Conservation (phyloP, 2,329 filamentous ascomycete genomes). For the Gremmenia infestans region DNA sequence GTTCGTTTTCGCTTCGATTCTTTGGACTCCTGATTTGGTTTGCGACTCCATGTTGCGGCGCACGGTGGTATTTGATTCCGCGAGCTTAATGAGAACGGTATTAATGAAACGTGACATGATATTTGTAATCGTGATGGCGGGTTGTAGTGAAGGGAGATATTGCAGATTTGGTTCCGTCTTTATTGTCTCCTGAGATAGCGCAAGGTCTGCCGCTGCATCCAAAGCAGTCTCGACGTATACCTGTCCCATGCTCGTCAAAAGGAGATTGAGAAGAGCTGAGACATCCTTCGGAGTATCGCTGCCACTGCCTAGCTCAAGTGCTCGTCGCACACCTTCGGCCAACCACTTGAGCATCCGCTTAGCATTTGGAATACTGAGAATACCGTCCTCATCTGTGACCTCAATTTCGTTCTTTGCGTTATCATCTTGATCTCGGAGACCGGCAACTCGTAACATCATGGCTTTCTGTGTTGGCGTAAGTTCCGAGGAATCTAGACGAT, state of each 20-base stretch:
- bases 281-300: constrained; percentile 94
- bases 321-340: constrained; percentile 87
- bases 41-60: constrained; percentile 66
- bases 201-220: constrained; percentile 67
- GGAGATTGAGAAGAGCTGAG: constrained; percentile 72
- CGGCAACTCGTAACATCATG: constrained; percentile 86
- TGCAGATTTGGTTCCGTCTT: constrained; percentile 84
- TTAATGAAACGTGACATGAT: constrained; percentile 90
- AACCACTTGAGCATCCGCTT: constrained; percentile 98
- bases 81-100: constrained; percentile 84
- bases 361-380: constrained; percentile 76
- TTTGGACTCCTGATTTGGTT: constrained; percentile 51
- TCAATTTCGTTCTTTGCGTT: constrained; percentile 77
- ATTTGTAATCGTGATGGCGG: constrained; percentile 82
- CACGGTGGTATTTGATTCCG: constrained; percentile 84
- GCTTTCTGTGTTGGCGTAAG: constrained; percentile 82
- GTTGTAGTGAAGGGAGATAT: constrained; percentile 73
- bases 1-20: constrained; percentile 66
- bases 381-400: constrained; percentile 83
- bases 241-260: constrained; percentile 83
- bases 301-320: constrained; percentile 81
- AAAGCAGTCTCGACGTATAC: constrained; percentile 66
- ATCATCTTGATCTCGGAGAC: constrained; percentile 68
- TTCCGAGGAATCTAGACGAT: constrained; percentile 82
- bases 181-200: constrained; percentile 67